Evolutionary conservation across 2,329 filamentous ascomycete species (phyloP).

Genomic region (Verticillium alfalfae): DNA sequence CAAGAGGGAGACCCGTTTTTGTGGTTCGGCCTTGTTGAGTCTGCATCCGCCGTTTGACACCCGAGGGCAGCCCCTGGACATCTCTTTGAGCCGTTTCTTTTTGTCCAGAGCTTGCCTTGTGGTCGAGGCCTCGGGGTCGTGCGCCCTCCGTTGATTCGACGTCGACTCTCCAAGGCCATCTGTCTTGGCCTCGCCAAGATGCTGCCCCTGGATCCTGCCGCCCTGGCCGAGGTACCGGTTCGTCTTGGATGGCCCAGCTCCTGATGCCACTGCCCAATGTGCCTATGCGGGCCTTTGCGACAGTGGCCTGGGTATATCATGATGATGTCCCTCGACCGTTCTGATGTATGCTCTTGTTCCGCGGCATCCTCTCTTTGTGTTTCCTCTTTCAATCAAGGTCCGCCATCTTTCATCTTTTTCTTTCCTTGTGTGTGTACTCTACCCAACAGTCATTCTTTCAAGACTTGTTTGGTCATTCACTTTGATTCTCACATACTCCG

Average conservation of each 20-base stretch:
- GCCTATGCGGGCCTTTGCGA: neutral
- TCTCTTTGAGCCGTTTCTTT: neutral
- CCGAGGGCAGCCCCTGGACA: neutral
- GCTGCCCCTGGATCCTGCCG: neutral
- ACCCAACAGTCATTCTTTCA: neutral
- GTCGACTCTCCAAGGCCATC: neutral
- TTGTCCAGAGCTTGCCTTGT: neutral
- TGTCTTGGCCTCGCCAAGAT: neutral
- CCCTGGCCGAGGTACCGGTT: neutral
- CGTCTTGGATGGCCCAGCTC: neutral
- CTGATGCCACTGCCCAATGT: neutral
- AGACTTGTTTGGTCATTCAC: neutral
- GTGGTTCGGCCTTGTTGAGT: neutral
- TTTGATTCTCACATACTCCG: neutral
- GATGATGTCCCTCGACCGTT: neutral
- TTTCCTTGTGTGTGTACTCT: neutral
- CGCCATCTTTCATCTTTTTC: neutral
- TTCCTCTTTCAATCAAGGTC: neutral
- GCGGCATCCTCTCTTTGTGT: neutral
- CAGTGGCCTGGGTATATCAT: neutral
- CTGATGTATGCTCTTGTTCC: neutral
- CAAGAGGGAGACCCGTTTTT: neutral
- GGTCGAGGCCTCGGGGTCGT: neutral
- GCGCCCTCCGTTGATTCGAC: neutral
- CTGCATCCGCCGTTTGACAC: neutral